Conservation (phyloP, 495 filamentous ascomycete genomes). For the Oidiodendron maius region DNA sequence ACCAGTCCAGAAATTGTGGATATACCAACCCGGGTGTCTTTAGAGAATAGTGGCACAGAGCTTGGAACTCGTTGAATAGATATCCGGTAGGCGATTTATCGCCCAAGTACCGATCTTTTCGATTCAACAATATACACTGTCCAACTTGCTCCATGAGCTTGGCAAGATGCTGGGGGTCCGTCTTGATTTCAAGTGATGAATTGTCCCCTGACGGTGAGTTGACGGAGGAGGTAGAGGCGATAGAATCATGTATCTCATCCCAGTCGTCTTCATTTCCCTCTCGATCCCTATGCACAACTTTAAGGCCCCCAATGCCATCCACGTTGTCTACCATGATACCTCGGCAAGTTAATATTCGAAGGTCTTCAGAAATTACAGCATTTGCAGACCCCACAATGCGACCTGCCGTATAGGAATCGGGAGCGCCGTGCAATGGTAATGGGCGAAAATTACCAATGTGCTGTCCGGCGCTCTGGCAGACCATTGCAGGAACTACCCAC, state of each 20-base stretch:
- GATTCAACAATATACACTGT: neutral
- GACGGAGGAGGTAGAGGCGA: neutral
- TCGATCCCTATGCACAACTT: conserved; percentile 1
- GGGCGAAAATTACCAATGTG: neutral
- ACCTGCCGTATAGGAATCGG: neutral
- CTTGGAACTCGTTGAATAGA: neutral
- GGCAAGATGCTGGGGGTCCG: neutral
- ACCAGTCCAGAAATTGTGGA: neutral
- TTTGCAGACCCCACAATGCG: neutral
- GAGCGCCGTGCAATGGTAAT: neutral
- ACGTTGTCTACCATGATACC: neutral
- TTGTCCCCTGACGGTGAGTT: neutral
- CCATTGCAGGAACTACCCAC: neutral
- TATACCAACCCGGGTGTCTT: neutral
- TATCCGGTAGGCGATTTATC: neutral
- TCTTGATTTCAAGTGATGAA: neutral
- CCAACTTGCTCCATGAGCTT: neutral
- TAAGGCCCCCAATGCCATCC: neutral
- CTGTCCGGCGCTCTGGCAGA: neutral
- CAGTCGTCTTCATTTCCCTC: neutral
- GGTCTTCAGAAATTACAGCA: neutral
- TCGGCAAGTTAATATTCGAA: neutral
- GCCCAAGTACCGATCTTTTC: neutral
- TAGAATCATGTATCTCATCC: neutral
- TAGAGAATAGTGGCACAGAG: neutral